phyloP scores from a whole-genome alignment of 2,329 filamentous ascomycete genomes.

The Xylariaceae sp. region DNA sequence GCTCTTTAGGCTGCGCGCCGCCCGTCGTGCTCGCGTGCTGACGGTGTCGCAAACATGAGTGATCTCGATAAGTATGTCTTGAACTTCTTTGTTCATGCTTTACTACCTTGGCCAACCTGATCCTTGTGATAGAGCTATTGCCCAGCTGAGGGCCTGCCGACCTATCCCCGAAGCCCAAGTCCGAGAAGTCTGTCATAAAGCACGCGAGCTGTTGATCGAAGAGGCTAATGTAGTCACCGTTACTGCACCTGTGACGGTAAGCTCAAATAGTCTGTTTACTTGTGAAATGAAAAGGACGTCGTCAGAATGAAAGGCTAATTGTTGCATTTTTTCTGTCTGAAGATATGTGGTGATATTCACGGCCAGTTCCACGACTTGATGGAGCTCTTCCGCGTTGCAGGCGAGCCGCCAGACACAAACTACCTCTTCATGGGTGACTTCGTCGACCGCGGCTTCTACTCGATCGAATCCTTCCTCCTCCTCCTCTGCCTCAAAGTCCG shows the following conservation, averaged over 20 bases:
- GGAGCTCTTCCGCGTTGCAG: conserved; percentile 92
- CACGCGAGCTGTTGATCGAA: conserved; percentile 90
- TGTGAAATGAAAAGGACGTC: too few species aligned
- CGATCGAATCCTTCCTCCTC: conserved; percentile 91
- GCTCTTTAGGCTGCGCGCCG: conserved; percentile 4
- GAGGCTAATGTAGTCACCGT: conserved; percentile 97
- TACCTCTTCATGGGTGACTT: conserved; percentile 99
- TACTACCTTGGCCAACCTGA: too few species aligned
- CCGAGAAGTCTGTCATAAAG: conserved; percentile 95
- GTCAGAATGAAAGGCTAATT: too few species aligned
- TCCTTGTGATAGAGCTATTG: conserved; percentile 77
- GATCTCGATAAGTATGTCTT: conserved; percentile 77
- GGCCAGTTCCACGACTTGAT: conserved; percentile 96
- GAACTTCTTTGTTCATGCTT: too few species aligned
- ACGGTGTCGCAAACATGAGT: conserved; percentile 59
- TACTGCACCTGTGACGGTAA: conserved; percentile 86
- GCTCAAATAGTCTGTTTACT: conserved; percentile 22
- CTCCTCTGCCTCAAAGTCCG: conserved; percentile 94
- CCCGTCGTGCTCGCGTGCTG: conserved; percentile 8
- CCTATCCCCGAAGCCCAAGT: conserved; percentile 95
- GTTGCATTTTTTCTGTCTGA: conserved; percentile 10
- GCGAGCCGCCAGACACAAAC: conserved; percentile 91
- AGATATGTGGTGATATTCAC: conserved; percentile 96
- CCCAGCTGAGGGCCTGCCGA: conserved; percentile 89
- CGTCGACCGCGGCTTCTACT: conserved; percentile 97